Evolutionary conservation across 768 basidiomycete species (phyloP), one percentile per base, ranked within the genome.

Genomic region (Boletellus sp.): DNA sequence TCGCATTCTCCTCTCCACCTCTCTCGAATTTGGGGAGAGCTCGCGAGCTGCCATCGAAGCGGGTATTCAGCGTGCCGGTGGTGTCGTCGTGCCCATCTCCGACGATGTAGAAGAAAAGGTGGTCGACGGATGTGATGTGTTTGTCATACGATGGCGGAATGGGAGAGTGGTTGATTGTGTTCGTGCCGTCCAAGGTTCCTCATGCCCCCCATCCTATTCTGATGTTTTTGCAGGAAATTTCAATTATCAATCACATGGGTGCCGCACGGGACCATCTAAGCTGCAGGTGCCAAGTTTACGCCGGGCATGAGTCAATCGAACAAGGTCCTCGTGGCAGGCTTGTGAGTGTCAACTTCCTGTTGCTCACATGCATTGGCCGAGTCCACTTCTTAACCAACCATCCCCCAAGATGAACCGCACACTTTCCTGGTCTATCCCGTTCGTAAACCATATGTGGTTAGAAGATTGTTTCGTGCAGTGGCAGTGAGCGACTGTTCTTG

Each of bases 401-500:
- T 69, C 67, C 6, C 66, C 66, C 2, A 96, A 96, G 69, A 83
- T 86, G 0, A 69, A 70, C 7, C 88, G 87, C 59, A 90, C 92
- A 0, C 72, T 74, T 7, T 72, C 80, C 0, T 95, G 94, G 94
- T 80, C 79, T 0, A 87, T 94, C 53, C 85, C 91, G 0, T 74
- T 94, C 50, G 86, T 94, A 11, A 95, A 93, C 57, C 94, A 97
- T 58, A 76, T 78, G 0, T 96, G 92, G 91, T 74, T 96, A 3
- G 94, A 96, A 61, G 90, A 94, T 54, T 94, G 90, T 63, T 88
- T 94, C 61, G 69, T 82, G 19, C 76, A 82, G 45, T 96, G 94
- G 93, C 77, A 78, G 41, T 63, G 36, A 40, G 52, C 31, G 2
- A 16, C 13, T 32, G 6, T 23, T 9, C 33, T 28, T 28, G 7